phyloP scores from a whole-genome alignment of 805 yeast species.

The Brettanomyces nanus region DNA sequence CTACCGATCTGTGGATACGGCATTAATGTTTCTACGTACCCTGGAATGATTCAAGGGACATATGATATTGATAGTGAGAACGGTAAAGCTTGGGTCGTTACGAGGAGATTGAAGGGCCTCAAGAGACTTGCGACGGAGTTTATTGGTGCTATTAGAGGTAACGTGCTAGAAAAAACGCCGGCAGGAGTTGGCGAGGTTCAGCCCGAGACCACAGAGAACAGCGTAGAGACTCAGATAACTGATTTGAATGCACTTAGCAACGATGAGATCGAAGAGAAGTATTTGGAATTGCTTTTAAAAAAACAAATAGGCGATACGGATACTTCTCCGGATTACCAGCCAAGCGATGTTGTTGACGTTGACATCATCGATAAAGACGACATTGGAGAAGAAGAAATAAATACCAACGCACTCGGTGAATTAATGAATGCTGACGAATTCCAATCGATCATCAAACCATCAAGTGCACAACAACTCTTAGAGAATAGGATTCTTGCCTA shows the following conservation, averaged over 20 bases:
- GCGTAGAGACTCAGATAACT: not conserved
- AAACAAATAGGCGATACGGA: not conserved
- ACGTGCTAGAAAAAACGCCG: not conserved
- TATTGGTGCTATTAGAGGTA: not conserved
- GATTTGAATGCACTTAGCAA: not conserved
- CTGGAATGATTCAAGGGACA: conserved; percentile 16
- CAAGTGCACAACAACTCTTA: conserved; percentile 17
- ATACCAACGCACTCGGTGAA: conserved; percentile 4
- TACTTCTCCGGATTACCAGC: not conserved
- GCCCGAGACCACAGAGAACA: not conserved
- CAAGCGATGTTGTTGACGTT: not conserved
- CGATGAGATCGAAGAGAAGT: not conserved
- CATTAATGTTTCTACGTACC: conserved; percentile 16
- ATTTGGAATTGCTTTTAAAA: not conserved
- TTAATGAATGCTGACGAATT: conserved; percentile 4
- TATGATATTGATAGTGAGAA: conserved; percentile 2
- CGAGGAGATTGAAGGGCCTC: conserved; percentile 5
- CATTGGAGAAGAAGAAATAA: conserved; percentile 5
- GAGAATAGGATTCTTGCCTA: conserved; percentile 22
- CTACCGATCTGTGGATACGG: conserved; percentile 18
- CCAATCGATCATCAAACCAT: conserved; percentile 17
- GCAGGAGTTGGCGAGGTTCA: not conserved
- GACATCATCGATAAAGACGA: not conserved
- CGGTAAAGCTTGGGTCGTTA: conserved; percentile 13
- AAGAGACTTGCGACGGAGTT: not conserved